A percentile compares a stretch with the other conserved stretches of the same genome.
phyloP scores from a whole-genome alignment of 1,284 basidiomycete species.

The Agroathelia rolfsii region DNA sequence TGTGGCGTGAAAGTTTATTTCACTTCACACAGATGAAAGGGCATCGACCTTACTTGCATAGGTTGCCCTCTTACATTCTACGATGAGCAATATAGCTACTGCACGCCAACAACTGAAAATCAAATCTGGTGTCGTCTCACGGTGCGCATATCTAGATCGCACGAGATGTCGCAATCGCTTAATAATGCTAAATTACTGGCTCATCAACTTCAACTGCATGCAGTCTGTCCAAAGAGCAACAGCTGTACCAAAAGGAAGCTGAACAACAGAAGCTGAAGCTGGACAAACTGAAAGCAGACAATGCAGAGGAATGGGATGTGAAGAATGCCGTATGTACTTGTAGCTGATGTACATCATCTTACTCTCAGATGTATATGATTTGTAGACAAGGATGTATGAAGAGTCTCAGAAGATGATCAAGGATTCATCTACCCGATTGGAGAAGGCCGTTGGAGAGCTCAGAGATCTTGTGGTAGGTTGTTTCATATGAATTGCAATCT shows the following conservation, averaged over 20 bases:
- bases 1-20: too few species aligned
- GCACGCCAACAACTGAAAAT: slow-evolving; percentile 68
- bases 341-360: too few species aligned
- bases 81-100: slow-evolving; percentile 39
- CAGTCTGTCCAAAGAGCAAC: slow-evolving; percentile 70
- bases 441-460: slow-evolving; percentile 53
- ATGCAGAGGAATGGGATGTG: slow-evolving; percentile 71
- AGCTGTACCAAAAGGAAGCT: slow-evolving; percentile 60
- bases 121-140: slow-evolving; percentile 62
- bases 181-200: too few species aligned
- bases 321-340: slow-evolving; percentile 61
- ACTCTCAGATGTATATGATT: too few species aligned
- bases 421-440: slow-evolving; percentile 53
- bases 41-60: too few species aligned
- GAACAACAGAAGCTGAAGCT: slow-evolving; percentile 48
- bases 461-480: slow-evolving; percentile 60
- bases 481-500: too few species aligned
- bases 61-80: too few species aligned
- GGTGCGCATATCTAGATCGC: too few species aligned
- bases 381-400: slow-evolving; percentile 61
- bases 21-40: too few species aligned
- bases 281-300: slow-evolving; percentile 53
- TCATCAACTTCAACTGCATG: too few species aligned
- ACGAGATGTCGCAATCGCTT: too few species aligned
- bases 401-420: slow-evolving; percentile 78